These are phyloP conservation scores for Biscogniauxia sp. DNA, from an alignment of 2,329 filamentous ascomycete species.

Conservation along the genomic window DNA sequence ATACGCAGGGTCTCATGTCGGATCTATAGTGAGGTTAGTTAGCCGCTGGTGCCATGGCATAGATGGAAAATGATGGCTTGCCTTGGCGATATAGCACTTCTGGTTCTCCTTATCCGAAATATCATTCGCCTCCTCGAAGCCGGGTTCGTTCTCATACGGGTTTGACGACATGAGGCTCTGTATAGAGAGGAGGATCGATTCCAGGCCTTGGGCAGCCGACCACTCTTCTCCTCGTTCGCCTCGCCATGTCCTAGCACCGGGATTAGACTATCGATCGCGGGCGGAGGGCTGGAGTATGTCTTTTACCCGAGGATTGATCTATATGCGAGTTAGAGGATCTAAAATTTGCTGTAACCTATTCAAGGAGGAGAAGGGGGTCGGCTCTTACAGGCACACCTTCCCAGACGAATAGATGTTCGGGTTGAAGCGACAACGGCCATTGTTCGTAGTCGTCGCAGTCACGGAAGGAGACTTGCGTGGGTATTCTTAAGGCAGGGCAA, in stretches of 20 bases:
- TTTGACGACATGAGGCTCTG: conserved; percentile 94
- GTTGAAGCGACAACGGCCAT: conserved; percentile 87
- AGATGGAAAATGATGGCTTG: conserved; percentile 33
- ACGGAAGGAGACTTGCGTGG: conserved; percentile 65
- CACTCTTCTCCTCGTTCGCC: conserved; percentile 89
- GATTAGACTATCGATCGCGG: conserved; percentile 9
- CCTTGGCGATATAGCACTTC: conserved; percentile 76
- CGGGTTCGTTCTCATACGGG: conserved; percentile 94
- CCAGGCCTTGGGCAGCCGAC: conserved; percentile 92
- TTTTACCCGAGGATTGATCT: conserved; percentile 82
- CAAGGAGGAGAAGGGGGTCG: too few relatives aligned
- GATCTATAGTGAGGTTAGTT: conserved; percentile 57
- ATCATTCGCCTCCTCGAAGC: conserved; percentile 75
- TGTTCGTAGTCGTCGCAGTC: conserved; percentile 78
- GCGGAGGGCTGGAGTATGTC: conserved; percentile 4
- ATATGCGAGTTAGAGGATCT: not conserved
- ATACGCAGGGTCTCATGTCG: conserved; percentile 86
- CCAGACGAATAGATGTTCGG: conserved; percentile 93
- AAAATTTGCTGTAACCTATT: not conserved
- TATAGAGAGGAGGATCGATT: conserved; percentile 92
- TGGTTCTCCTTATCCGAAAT: conserved; percentile 70
- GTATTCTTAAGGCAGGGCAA: conserved; percentile 63
- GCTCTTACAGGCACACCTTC: conserved; percentile 86
- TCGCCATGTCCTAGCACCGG: conserved; percentile 73
- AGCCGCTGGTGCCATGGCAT: conserved; percentile 6